A percentile compares a stretch with the other conserved stretches of the same genome.
These are phyloP conservation scores for Pseudonectria foliicola DNA, from an alignment of 2,329 filamentous ascomycete genomes.

Conservation along the genomic window DNA sequence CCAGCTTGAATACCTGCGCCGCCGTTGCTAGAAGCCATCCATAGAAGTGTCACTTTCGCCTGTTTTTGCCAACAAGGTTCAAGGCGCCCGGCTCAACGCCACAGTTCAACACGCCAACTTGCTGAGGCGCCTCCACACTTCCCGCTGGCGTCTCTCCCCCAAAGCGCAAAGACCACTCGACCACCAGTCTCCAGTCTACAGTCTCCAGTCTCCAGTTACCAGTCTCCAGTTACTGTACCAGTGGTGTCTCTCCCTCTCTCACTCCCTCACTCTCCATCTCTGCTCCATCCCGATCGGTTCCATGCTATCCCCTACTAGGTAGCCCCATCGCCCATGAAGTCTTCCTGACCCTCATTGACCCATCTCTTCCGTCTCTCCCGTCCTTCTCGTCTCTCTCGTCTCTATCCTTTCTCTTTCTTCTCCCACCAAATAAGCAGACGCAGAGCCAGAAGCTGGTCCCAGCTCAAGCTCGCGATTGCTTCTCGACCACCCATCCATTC, in stretches of 20 bases:
- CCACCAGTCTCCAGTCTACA: no score
- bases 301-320: background rate
- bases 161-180: no score
- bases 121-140: constrained; percentile 5
- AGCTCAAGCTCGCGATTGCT: no score
- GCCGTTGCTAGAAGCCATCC: no score
- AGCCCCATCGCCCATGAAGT: constrained; percentile 6
- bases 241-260: background rate
- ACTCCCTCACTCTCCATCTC: background rate
- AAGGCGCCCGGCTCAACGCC: constrained; percentile 19
- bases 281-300: background rate
- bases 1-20: no score
- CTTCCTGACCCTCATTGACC: background rate
- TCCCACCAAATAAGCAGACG: no score
- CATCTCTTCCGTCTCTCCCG: background rate
- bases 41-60: no score
- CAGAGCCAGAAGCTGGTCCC: no score
- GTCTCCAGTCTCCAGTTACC: no score
- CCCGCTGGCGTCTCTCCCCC: constrained; percentile 1
- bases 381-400: background rate
- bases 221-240: no score
- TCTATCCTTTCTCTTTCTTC: no score
- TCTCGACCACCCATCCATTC: no score
- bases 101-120: constrained; percentile 14
- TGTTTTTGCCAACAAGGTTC: constrained; percentile 19